Base-by-base conservation (phyloP, 2,329 filamentous ascomycete genomes). In the Exophiala xenobiotica region DNA sequence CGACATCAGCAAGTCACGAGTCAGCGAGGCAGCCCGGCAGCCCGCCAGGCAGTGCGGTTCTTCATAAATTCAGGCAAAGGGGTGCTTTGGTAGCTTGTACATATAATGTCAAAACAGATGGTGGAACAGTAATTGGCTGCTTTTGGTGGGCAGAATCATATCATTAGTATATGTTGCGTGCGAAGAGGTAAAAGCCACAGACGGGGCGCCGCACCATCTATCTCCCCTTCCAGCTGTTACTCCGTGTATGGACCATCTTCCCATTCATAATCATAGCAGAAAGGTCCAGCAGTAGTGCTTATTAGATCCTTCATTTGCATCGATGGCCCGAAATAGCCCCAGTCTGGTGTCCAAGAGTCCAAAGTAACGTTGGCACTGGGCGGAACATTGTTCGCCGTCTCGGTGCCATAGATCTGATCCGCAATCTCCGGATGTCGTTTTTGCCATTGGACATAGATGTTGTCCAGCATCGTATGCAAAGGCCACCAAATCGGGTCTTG, bases 211-310 rank as follows among this genome's bases (percentile, higher is more conserved):
- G 12, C 5, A 18, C 16, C 5, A 2, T 7, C 20, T 40, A n/a
- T 18, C n/a, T 40, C 12, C 16, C 4, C 38, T 11, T 22, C 12
- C n/a, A 14, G 18, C 18, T 9, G 3, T 33, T 3, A 14, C 29
- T 33, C 29, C 6, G 11, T 33, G 11, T 22, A 41, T 22, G 22
- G 29, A 8, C 29, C 29, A 33, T 33, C 29, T 33, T 33, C 29
- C 29, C 29, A 33, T 33, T 63, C 61, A 38, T 63, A 63, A 42
- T 57, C 46, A 49, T 63, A 63, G 37, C 61, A 63, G 49, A 62
- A 63, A 6, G 61, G 61, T 9, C 61, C 61, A 22, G 56, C 48
- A 6, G 60, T 62, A 8, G 59, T 63, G 39, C 51, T 61, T 19
- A 60, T 58, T 14, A 63, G 42, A 14, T 62, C 60, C 14, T 53